Evolutionary conservation across 2,329 filamentous ascomycete species (phyloP).

Genomic region (Plenodomus tracheiphilus): DNA sequence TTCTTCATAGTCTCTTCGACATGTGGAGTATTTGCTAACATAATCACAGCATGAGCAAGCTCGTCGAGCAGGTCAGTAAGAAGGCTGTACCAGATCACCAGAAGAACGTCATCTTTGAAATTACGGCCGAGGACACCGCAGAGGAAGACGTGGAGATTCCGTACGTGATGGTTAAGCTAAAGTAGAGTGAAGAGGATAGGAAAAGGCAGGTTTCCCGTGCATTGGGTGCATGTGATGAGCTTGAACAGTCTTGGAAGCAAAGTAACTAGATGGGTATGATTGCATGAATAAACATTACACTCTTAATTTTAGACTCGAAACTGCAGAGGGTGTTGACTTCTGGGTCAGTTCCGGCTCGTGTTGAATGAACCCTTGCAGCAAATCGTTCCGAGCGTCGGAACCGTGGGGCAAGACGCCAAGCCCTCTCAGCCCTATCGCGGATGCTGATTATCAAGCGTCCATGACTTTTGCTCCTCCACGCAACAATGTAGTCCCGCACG

Average conservation of each 20-base stretch:
- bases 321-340: too few relatives aligned
- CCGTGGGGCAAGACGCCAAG: slow-evolving; percentile 31
- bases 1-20: slow-evolving; percentile 21
- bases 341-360: neutral
- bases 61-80: slow-evolving; percentile 88
- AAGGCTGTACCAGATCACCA: slow-evolving; percentile 89
- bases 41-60: slow-evolving; percentile 72
- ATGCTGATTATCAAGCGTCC: slow-evolving; percentile 39
- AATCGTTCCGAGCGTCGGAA: slow-evolving; percentile 24
- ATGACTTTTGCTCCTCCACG: slow-evolving; percentile 20
- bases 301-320: too few relatives aligned
- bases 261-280: slow-evolving; percentile 23
- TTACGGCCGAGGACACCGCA: slow-evolving; percentile 84
- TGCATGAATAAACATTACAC: slow-evolving; percentile 18
- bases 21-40: slow-evolving; percentile 24
- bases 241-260: neutral
- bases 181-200: slow-evolving; percentile 30
- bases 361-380: slow-evolving; percentile 1
- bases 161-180: slow-evolving; percentile 87
- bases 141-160: slow-evolving; percentile 97
- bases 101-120: slow-evolving; percentile 93
- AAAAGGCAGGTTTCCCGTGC: neutral
- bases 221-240: neutral
- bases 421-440: slow-evolving; percentile 26
- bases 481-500: slow-evolving; percentile 23